Evolutionary conservation across 345 rosid species (phyloP).

Genomic region (rapeseed (Brassica napus)): DNA sequence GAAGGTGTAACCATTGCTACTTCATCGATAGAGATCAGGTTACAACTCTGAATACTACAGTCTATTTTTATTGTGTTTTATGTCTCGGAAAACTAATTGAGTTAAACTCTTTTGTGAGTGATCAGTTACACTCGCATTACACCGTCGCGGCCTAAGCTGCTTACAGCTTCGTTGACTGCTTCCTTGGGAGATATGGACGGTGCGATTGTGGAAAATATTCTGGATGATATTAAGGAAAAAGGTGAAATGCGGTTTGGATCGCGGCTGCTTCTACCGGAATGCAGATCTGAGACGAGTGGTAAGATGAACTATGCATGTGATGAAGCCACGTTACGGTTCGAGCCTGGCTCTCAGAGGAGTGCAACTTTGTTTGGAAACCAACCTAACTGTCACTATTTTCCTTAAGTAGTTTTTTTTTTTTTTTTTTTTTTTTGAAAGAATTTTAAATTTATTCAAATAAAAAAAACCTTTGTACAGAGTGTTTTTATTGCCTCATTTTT

Average conservation of each 20-base stretch:
- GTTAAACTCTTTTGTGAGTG: neutral
- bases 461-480: too few relatives aligned
- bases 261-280: neutral
- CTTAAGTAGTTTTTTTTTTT: too few relatives aligned
- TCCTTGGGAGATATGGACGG: constrained; percentile 3
- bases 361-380: constrained; percentile 4
- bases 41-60: neutral
- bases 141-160: neutral
- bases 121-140: neutral
- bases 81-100: neutral
- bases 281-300: neutral
- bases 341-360: neutral
- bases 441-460: too few relatives aligned
- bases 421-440: too few relatives aligned
- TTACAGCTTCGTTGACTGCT: neutral
- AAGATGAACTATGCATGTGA: constrained; percentile 8
- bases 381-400: neutral
- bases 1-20: constrained; percentile 3
- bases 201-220: neutral
- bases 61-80: neutral
- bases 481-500: too few relatives aligned
- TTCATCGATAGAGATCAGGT: constrained; percentile 9
- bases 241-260: neutral
- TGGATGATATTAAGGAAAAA: neutral
- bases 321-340: neutral